These are phyloP conservation scores for Bipolaris oryzae DNA, from an alignment of 2,329 filamentous ascomycete species.

Conservation along the genomic window DNA sequence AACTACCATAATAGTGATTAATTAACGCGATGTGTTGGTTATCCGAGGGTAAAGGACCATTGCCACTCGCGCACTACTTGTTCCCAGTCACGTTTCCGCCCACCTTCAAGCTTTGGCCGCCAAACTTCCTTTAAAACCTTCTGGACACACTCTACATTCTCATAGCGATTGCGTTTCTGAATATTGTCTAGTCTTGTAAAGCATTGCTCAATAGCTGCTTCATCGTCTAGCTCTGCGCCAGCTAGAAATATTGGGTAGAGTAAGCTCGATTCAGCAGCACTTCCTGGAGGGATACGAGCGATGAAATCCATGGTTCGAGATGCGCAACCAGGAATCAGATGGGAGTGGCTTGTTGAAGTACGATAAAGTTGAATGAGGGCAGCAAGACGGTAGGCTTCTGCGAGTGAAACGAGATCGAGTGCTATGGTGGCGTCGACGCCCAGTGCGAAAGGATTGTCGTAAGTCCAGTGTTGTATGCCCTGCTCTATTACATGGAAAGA, in stretches of 20 bases:
- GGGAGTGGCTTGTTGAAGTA: conserved; percentile 33
- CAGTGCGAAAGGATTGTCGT: conserved; percentile 40
- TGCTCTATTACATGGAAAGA: conserved; percentile 41
- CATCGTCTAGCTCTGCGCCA: conserved; percentile 41
- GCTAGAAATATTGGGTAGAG: conserved; percentile 47
- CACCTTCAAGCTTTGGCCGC: conserved; percentile 38
- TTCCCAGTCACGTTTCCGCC: conserved; percentile 42
- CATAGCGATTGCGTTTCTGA: conserved; percentile 43
- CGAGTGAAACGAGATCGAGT: conserved; percentile 44
- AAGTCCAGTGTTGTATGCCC: conserved; percentile 42
- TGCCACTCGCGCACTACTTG: conserved; percentile 44
- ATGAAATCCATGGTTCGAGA: conserved; percentile 45
- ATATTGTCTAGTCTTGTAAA: conserved; percentile 40
- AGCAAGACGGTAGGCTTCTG: conserved; percentile 43
- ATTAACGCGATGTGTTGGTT: no score
- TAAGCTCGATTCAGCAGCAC: conserved; percentile 43
- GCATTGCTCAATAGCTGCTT: conserved; percentile 37
- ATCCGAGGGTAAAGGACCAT: conserved; percentile 45
- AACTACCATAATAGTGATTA: no score
- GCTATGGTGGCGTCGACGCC: conserved; percentile 40
- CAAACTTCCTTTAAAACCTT: conserved; percentile 46
- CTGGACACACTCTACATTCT: conserved; percentile 43
- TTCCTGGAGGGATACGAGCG: conserved; percentile 42
- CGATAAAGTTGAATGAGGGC: conserved; percentile 46
- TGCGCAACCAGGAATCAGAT: conserved; percentile 36